Base-by-base conservation (phyloP, 768 basidiomycete genomes). In the Lentinula boryana region DNA sequence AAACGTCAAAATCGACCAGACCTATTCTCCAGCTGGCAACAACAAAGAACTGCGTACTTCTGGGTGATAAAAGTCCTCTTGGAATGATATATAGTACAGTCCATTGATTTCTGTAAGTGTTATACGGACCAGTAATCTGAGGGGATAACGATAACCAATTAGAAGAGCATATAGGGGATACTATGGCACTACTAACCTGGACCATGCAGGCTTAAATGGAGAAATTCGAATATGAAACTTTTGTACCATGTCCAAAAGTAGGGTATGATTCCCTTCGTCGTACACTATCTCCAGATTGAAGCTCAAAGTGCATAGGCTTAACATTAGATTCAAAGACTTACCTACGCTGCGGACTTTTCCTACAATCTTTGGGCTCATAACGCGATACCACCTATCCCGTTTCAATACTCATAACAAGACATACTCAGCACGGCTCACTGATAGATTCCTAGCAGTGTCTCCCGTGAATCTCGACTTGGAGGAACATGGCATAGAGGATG, bases 61-160 rank as follows among this genome's bases (percentile, higher is more conserved):
- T 2, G 85, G 77, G 64, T 83, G 82, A 63, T 80, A 82, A 59
- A 84, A 80, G 66, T 86, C 84, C 64, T 88, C 84, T 64, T 88
- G 85, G 56, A 73, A 68, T 0, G 71, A 64, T 51, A 89, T 86
- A 52, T 78, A 77, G 65, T 77, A 76, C 2, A 70, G 54, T 1
- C 69, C 75, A 18, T 71, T 68, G 46, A 70, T 68, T 67, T 83
- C 75, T 49, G 70, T 75, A n/a, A 89, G 76, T 2, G 74, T 80
- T 48, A 88, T 66, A 53, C 80, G 79, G 31, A 80, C 76, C 23
- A 84, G 43, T 46, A 85, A 73, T 23, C 51, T 38, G 53, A 16
- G 10, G 31, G 56, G 31, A 18, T 33, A 31, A 8, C 46, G 31
- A 18, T 33, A 31, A 8, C 46, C 3, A 18, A 62, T 55, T 27